Evolutionary conservation across 2,329 filamentous ascomycete genomes (phyloP).

Genomic region (Dactylellina sp.): DNA sequence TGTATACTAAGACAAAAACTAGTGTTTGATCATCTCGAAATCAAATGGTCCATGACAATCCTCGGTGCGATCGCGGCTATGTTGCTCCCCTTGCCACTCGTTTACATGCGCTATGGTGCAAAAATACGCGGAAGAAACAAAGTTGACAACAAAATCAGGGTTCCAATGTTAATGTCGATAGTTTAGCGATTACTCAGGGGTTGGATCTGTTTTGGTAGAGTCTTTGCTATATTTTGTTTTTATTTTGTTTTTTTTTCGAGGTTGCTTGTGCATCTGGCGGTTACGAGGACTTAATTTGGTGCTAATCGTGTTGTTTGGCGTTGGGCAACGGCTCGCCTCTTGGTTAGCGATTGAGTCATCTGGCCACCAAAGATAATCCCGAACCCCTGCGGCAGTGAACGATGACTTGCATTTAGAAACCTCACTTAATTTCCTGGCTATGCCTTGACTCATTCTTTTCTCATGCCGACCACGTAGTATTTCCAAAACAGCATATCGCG

Average conservation of each 20-base stretch:
- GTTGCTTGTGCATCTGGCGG: no score
- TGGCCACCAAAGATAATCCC: no score
- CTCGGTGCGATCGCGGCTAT: slow-evolving; percentile 18
- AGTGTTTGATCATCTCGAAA: slow-evolving; percentile 29
- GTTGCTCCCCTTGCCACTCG: slow-evolving; percentile 29
- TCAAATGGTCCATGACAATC: slow-evolving; percentile 39
- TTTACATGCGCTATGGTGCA: slow-evolving; percentile 30
- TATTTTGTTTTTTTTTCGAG: no score
- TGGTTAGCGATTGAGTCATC: not conserved
- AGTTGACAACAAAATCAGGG: not conserved
- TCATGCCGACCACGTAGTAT: not conserved
- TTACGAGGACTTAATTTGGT: no score
- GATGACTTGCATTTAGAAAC: no score
- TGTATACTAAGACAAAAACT: slow-evolving; percentile 3
- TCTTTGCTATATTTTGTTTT: not conserved
- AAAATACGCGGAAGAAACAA: not conserved
- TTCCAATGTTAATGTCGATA: not conserved
- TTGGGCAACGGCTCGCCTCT: no score
- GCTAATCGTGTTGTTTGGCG: no score
- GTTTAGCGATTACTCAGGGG: slow-evolving; percentile 12
- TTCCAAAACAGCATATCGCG: not conserved
- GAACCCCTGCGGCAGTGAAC: no score
- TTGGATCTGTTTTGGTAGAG: no score
- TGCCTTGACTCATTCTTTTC: slow-evolving; percentile 9
- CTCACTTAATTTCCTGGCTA: not conserved